Evolutionary conservation across 257 asterid genomes (phyloP).

Genomic region (Fraxinus quadrangulata): DNA sequence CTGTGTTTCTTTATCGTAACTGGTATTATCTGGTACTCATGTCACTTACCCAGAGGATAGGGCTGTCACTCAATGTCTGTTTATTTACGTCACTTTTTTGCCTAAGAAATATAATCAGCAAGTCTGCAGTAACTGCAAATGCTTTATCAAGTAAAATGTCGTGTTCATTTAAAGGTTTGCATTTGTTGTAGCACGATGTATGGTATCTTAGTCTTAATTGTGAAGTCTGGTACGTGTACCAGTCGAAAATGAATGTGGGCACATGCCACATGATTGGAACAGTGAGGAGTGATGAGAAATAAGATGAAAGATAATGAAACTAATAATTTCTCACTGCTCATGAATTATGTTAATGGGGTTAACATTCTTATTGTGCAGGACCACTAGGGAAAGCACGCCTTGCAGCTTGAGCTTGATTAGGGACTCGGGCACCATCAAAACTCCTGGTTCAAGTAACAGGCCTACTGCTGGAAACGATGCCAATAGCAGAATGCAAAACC

Average conservation of each 20-base stretch:
- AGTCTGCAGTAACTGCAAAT: background rate
- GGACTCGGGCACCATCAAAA: constrained; percentile 23
- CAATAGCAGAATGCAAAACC: constrained; percentile 18
- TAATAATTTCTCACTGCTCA: background rate
- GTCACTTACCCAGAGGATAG: background rate
- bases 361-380: constrained; percentile 19
- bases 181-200: background rate
- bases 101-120: background rate
- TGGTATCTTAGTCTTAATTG: background rate
- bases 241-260: constrained; percentile 20
- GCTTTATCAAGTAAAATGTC: background rate
- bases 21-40: no score
- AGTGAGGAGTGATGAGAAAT: constrained; percentile 5
- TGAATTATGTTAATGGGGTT: no score
- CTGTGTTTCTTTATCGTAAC: no score
- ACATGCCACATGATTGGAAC: constrained; percentile 25
- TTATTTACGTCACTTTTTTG: no score
- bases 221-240: background rate
- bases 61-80: background rate
- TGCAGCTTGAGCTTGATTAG: constrained; percentile 37
- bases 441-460: constrained; percentile 39
- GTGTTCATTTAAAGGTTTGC: no score
- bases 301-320: constrained; percentile 5
- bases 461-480: constrained; percentile 2
- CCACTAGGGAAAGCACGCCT: constrained; percentile 41